Evolutionary conservation across 106 monocot species (phyloP).

Genomic region (Dioscorea dumetorum): DNA sequence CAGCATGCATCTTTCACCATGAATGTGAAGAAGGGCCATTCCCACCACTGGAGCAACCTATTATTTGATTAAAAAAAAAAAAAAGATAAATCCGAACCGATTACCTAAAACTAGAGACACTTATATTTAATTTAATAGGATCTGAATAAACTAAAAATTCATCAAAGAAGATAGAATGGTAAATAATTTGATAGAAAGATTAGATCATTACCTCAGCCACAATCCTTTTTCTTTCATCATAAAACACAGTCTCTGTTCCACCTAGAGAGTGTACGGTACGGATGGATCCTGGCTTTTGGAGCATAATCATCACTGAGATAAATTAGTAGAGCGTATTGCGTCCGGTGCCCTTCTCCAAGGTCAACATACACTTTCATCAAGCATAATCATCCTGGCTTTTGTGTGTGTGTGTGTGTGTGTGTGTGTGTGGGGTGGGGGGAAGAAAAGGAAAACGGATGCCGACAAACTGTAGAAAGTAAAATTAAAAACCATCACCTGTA

Average conservation of each 20-base stretch:
- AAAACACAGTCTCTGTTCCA: constrained; percentile 93
- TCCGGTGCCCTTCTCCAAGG: constrained; percentile 49
- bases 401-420: too few relatives aligned
- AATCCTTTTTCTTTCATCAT: constrained; percentile 52
- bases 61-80: not conserved
- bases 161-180: too few relatives aligned
- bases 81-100: too few relatives aligned
- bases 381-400: too few relatives aligned
- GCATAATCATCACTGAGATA: constrained; percentile 51
- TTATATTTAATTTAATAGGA: not conserved
- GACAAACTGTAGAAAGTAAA: too few relatives aligned
- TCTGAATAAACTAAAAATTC: not conserved
- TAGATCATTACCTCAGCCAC: constrained; percentile 92
- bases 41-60: constrained; percentile 88
- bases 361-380: constrained; percentile 91
- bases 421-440: too few relatives aligned
- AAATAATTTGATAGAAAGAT: too few relatives aligned
- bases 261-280: constrained; percentile 35
- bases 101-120: too few relatives aligned
- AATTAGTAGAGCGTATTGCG: constrained; percentile 72
- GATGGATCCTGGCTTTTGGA: constrained; percentile 18
- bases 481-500: constrained; percentile 55
- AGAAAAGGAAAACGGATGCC: too few relatives aligned
- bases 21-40: constrained; percentile 90
- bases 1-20: constrained; percentile 84